phyloP scores from a whole-genome alignment of 257 asterid species.

The Primulina eburnea region DNA sequence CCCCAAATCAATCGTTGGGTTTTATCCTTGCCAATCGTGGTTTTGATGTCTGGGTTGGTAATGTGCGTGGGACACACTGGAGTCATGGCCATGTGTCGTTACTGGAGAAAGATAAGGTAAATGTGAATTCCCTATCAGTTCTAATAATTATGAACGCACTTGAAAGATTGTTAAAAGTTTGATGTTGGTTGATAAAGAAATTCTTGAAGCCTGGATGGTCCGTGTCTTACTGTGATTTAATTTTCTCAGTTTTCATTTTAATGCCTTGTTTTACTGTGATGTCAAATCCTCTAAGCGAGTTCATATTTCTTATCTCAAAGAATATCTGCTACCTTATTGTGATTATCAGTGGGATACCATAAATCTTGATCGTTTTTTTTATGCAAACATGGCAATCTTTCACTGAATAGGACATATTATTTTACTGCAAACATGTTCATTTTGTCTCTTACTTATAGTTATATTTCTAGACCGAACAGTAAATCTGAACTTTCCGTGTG shows the following conservation, averaged over 20 bases:
- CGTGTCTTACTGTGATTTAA: background rate
- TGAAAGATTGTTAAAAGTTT: constrained; percentile 5
- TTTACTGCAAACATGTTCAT: background rate
- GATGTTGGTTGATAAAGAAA: background rate
- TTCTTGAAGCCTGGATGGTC: constrained; percentile 3
- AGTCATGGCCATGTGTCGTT: constrained; percentile 86
- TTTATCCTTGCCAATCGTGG: constrained; percentile 89
- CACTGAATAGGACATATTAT: constrained; percentile 6
- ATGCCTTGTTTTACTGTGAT: background rate
- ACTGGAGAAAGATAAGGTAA: constrained; percentile 64
- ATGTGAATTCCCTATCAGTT: constrained; percentile 11
- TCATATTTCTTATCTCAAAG: too few relatives aligned
- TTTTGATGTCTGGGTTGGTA: constrained; percentile 98
- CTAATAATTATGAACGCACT: background rate
- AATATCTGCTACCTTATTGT: too few relatives aligned
- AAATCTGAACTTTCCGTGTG: constrained; percentile 5
- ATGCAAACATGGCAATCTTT: background rate
- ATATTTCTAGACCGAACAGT: constrained; percentile 2
- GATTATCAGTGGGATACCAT: too few relatives aligned
- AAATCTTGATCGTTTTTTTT: too few relatives aligned
- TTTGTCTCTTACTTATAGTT: background rate
- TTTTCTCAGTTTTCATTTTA: constrained; percentile 1
- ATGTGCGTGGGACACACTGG: constrained; percentile 99
- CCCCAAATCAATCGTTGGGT: constrained; percentile 76
- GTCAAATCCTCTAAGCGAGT: too few relatives aligned